A percentile compares a stretch with the other conserved stretches of the same genome.
Conservation (phyloP, 1,139 yeast species). For the Yamadazyma triangularis region DNA sequence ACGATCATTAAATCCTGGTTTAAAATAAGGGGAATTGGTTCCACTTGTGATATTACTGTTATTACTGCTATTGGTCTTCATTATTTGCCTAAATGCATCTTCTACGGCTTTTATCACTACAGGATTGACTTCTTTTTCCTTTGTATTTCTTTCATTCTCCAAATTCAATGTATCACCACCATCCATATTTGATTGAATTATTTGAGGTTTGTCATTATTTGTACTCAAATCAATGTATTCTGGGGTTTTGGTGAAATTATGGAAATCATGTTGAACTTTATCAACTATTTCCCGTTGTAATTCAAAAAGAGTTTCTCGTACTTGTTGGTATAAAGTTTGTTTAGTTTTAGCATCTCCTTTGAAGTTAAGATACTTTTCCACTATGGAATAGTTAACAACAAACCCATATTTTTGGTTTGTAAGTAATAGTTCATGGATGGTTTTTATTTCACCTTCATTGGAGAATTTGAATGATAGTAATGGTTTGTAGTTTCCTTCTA, state of each 20-base stretch:
- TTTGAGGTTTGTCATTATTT: too few relatives aligned
- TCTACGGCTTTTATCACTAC: conserved; percentile 63
- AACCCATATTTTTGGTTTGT: conserved; percentile 12
- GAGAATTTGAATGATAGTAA: conserved; percentile 24
- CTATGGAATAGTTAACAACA: conserved; percentile 14
- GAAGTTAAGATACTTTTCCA: conserved; percentile 20
- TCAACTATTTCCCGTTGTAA: conserved; percentile 53
- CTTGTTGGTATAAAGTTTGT: conserved; percentile 33
- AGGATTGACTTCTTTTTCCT: conserved; percentile 21
- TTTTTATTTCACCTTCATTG: conserved; percentile 42
- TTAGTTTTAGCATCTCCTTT: conserved; percentile 11
- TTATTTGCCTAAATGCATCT: conserved; percentile 64
- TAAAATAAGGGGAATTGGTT: background rate
- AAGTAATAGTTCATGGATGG: conserved; percentile 44
- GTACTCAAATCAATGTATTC: conserved; percentile 8
- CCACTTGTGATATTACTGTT: conserved; percentile 4
- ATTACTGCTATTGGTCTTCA: conserved; percentile 24
- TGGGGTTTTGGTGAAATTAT: conserved; percentile 10
- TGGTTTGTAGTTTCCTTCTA: too few relatives aligned
- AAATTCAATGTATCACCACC: too few relatives aligned
- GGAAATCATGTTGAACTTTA: conserved; percentile 19
- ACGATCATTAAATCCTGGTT: conserved; percentile 10
- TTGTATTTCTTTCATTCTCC: background rate
- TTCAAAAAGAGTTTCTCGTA: conserved; percentile 53
- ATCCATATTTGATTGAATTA: too few relatives aligned